Conservation (phyloP, 257 asterid genomes). For the Salvia miltiorrhiza region DNA sequence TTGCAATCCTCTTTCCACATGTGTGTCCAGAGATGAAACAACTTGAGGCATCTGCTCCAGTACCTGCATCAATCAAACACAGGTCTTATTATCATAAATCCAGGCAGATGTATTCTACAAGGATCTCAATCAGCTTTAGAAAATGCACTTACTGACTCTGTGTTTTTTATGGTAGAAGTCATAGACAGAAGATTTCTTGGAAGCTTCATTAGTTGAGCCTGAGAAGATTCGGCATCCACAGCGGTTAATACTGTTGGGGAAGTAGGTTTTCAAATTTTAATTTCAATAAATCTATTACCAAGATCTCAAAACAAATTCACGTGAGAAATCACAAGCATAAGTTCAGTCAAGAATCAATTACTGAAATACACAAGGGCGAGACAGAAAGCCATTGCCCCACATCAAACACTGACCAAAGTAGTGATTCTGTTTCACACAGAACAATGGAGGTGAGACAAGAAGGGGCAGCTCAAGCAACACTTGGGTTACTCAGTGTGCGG, state of each 20-base stretch:
- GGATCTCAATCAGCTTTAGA: slow-evolving; percentile 7
- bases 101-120: slow-evolving; percentile 11
- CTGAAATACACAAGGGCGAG: neutral
- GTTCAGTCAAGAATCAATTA: neutral
- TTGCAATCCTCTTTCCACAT: slow-evolving; percentile 62
- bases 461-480: too few relatives aligned
- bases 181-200: slow-evolving; percentile 74
- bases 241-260: neutral
- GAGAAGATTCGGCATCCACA: slow-evolving; percentile 17
- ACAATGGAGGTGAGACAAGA: too few relatives aligned
- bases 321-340: neutral
- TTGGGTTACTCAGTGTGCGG: too few relatives aligned
- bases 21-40: slow-evolving; percentile 72
- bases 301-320: neutral
- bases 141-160: slow-evolving; percentile 48
- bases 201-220: slow-evolving; percentile 70
- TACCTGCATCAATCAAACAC: slow-evolving; percentile 31
- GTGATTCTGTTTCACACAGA: neutral
- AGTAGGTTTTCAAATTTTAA: neutral
- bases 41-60: slow-evolving; percentile 78
- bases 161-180: slow-evolving; percentile 57
- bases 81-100: slow-evolving; percentile 9
- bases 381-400: too few relatives aligned
- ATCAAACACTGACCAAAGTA: neutral
- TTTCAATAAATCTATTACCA: neutral